These are phyloP conservation scores for Blastomyces emzantsi DNA, from an alignment of 2,329 filamentous ascomycete genomes.

Conservation along the genomic window DNA sequence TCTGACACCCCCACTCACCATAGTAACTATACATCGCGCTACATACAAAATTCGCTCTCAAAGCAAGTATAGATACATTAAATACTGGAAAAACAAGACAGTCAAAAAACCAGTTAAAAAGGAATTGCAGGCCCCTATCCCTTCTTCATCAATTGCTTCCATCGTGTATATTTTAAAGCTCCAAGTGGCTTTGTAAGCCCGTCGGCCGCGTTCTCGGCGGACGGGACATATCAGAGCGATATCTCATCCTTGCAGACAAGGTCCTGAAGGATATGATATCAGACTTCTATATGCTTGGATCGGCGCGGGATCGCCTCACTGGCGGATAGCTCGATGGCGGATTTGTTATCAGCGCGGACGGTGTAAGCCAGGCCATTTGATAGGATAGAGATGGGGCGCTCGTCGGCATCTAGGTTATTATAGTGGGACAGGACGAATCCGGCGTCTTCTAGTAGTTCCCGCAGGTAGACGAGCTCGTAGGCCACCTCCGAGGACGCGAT, in stretches of 20 bases:
- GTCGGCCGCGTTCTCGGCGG: background rate
- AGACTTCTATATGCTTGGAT: background rate
- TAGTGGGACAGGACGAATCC: background rate
- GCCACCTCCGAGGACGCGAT: background rate
- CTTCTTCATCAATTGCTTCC: no score
- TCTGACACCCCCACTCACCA: no score
- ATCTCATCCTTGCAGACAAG: background rate
- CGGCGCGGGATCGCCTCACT: background rate
- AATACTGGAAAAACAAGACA: no score
- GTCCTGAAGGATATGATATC: background rate
- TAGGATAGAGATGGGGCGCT: background rate
- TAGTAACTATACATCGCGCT: no score
- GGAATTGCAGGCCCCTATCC: no score
- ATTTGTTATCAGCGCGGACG: background rate
- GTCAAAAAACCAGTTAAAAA: no score
- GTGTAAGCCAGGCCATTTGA: no score
- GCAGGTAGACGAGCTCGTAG: background rate
- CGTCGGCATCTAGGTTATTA: background rate
- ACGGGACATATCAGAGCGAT: background rate
- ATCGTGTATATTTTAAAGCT: constrained; percentile 36
- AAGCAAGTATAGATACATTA: no score
- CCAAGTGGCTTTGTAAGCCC: background rate
- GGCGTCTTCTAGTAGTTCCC: background rate
- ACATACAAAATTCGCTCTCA: no score
- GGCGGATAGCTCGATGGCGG: background rate